phyloP scores from a whole-genome alignment of 148 eudicot species.

The Amaranthus palmeri region DNA sequence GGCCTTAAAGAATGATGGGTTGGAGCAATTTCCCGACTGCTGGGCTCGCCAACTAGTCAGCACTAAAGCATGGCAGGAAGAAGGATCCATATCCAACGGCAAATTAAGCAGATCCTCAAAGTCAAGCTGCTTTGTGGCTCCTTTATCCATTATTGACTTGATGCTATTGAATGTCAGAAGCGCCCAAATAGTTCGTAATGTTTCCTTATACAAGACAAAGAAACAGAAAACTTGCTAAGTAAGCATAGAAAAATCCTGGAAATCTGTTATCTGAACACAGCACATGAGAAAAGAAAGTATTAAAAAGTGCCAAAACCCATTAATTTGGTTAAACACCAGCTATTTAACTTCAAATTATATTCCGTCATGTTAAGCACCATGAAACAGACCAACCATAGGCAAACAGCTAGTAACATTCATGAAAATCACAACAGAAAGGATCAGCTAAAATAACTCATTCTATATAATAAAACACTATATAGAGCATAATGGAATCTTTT shows the following conservation, averaged over 20 bases:
- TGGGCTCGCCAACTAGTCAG: constrained; percentile 57
- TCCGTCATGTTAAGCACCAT: not conserved
- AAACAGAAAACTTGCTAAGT: constrained; percentile 11
- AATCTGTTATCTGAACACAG: not conserved
- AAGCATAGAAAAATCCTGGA: constrained; percentile 1
- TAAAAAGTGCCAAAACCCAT: constrained; percentile 4
- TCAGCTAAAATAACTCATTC: not conserved
- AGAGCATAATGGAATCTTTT: too few relatives aligned
- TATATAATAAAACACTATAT: constrained; percentile 6
- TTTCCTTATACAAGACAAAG: constrained; percentile 37
- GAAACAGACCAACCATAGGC: not conserved
- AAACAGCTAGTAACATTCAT: not conserved
- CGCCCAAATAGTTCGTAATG: constrained; percentile 38
- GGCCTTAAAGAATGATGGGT: constrained; percentile 73
- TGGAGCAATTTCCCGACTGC: constrained; percentile 32
- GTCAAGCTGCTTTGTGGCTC: constrained; percentile 75
- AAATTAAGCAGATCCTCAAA: constrained; percentile 78
- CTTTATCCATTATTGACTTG: constrained; percentile 57
- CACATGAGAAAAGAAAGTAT: not conserved
- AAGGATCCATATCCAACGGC: constrained; percentile 78
- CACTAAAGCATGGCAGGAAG: constrained; percentile 48
- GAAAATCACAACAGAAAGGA: not conserved
- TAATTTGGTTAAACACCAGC: not conserved
- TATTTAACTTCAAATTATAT: not conserved
- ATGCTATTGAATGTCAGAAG: constrained; percentile 59